phyloP scores from a whole-genome alignment of 2,329 filamentous ascomycete genomes.

The Parastagonospora avenae region DNA sequence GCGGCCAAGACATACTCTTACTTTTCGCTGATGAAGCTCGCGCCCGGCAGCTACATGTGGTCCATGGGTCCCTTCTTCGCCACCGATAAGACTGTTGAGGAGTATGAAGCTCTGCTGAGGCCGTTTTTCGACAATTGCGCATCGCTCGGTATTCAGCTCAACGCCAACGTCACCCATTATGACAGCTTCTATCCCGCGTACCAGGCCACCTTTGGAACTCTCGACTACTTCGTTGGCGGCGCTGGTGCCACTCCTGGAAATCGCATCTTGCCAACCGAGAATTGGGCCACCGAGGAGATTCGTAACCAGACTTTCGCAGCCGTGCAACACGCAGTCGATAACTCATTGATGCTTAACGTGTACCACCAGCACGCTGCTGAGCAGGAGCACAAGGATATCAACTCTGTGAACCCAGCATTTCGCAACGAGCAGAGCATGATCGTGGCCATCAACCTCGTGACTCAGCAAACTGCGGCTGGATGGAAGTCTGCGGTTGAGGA shows the following conservation, averaged over 20 bases:
- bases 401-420: slow-evolving; percentile 40
- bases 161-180: slow-evolving; percentile 25
- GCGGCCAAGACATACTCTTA: slow-evolving; percentile 35
- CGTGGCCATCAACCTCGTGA: slow-evolving; percentile 25
- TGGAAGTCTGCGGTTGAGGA: slow-evolving; percentile 22
- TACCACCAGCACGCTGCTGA: slow-evolving; percentile 35
- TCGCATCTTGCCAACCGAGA: slow-evolving; percentile 42
- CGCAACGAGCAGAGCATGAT: slow-evolving; percentile 31
- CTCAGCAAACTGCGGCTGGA: slow-evolving; percentile 27
- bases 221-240: slow-evolving; percentile 35
- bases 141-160: slow-evolving; percentile 30
- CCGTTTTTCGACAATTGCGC: slow-evolving; percentile 30
- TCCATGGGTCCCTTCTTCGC: slow-evolving; percentile 36
- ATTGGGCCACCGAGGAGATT: slow-evolving; percentile 35
- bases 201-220: slow-evolving; percentile 31
- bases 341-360: slow-evolving; percentile 20
- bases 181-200: slow-evolving; percentile 38
- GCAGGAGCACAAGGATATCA: slow-evolving; percentile 22
- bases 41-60: slow-evolving; percentile 28
- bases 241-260: slow-evolving; percentile 37
- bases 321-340: slow-evolving; percentile 27
- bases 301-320: slow-evolving; percentile 33
- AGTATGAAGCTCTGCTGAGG: slow-evolving; percentile 28
- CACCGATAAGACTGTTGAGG: slow-evolving; percentile 28
- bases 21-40: slow-evolving; percentile 30